A percentile compares a stretch with the other conserved stretches of the same genome.
Conservation (phyloP, 306 rosid genomes). For the Cicer yamashitae region DNA sequence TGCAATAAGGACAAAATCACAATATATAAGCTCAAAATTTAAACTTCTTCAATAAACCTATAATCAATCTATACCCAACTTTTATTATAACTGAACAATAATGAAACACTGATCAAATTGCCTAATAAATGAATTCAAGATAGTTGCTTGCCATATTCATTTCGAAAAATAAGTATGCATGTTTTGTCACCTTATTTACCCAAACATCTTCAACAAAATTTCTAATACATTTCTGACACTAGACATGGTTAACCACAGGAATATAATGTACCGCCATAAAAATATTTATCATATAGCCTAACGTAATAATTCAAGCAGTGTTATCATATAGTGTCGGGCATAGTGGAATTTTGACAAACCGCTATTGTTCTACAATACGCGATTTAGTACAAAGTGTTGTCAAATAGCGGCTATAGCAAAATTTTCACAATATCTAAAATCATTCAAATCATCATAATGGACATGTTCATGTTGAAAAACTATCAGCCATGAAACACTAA, state of each 20-base stretch:
- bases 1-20: conserved; percentile 55
- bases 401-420: too few relatives aligned
- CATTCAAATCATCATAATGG: conserved; percentile 26
- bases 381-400: too few relatives aligned
- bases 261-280: not conserved
- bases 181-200: conserved; percentile 11
- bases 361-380: too few relatives aligned
- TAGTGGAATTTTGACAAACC: too few relatives aligned
- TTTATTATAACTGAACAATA: conserved; percentile 25
- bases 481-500: conserved; percentile 18
- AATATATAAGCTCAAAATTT: conserved; percentile 25
- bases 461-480: not conserved
- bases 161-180: not conserved
- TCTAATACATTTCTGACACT: conserved; percentile 2
- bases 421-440: not conserved
- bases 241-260: conserved; percentile 10
- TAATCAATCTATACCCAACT: conserved; percentile 13
- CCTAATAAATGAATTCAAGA: conserved; percentile 5
- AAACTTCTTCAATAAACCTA: not conserved
- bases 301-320: not conserved
- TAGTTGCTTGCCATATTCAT: conserved; percentile 6
- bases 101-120: conserved; percentile 22
- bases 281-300: conserved; percentile 14
- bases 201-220: conserved; percentile 25
- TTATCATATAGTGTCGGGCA: too few relatives aligned